Conservation (phyloP, 768 basidiomycete genomes). For the Termitomyces sp. region DNA sequence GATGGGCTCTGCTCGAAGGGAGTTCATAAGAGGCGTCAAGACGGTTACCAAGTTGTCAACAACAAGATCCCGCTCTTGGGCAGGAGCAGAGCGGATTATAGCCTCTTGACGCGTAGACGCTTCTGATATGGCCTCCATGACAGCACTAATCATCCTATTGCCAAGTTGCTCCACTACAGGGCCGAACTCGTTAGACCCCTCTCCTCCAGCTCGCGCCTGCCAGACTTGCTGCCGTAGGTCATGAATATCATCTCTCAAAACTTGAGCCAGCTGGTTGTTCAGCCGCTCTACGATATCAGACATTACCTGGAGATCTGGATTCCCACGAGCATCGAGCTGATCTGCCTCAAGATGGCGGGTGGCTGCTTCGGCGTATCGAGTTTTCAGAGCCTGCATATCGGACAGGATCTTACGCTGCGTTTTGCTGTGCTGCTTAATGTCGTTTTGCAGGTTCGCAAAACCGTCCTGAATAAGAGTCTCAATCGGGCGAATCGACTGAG, state of each 20-base stretch:
- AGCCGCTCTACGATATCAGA: slow-evolving; percentile 65
- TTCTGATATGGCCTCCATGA: slow-evolving; percentile 56
- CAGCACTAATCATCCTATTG: slow-evolving; percentile 49
- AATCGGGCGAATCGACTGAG: slow-evolving; percentile 60
- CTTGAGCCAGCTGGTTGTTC: slow-evolving; percentile 51
- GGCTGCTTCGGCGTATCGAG: slow-evolving; percentile 62
- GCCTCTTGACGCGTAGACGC: slow-evolving; percentile 53
- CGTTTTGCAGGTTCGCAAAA: slow-evolving; percentile 44
- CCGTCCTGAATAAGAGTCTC: slow-evolving; percentile 67
- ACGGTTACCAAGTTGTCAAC: slow-evolving; percentile 55
- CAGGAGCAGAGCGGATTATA: slow-evolving; percentile 38
- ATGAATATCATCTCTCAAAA: slow-evolving; percentile 57
- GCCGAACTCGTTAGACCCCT: slow-evolving; percentile 26
- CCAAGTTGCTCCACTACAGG: slow-evolving; percentile 55
- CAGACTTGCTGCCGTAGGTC: slow-evolving; percentile 39
- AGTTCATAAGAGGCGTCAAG: slow-evolving; percentile 55
- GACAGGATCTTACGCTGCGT: slow-evolving; percentile 53
- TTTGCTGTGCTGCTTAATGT: slow-evolving; percentile 24
- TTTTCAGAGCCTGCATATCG: slow-evolving; percentile 64
- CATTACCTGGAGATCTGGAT: slow-evolving; percentile 74
- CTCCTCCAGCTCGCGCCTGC: slow-evolving; percentile 19
- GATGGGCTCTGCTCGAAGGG: slow-evolving; percentile 59
- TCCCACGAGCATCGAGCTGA: slow-evolving; percentile 67
- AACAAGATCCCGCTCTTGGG: slow-evolving; percentile 53
- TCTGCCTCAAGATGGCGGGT: slow-evolving; percentile 52